phyloP scores from a whole-genome alignment of 2,329 filamentous ascomycete genomes.

The Lasiodiplodia citricola region DNA sequence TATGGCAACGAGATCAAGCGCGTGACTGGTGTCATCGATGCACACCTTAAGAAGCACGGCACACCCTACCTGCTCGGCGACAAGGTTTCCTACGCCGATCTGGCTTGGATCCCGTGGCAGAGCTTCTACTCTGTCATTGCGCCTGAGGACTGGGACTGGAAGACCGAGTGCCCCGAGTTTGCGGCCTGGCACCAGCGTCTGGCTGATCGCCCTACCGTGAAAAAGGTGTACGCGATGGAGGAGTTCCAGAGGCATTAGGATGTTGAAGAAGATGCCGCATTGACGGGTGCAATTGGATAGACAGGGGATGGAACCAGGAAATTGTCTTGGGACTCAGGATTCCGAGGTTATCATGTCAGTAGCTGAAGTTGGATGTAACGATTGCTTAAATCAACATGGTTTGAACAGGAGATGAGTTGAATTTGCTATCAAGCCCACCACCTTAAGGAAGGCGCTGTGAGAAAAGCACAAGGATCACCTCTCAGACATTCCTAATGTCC shows the following conservation, averaged over 20 bases:
- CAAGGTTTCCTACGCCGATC: slow-evolving; percentile 50
- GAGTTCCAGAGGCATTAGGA: neutral
- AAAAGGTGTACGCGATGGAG: neutral
- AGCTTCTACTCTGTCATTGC: slow-evolving; percentile 31
- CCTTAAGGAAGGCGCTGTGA: no score
- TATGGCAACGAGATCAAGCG: slow-evolving; percentile 53
- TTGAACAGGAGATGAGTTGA: no score
- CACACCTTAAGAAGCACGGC: slow-evolving; percentile 39
- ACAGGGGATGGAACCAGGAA: no score
- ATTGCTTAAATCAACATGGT: no score
- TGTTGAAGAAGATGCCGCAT: no score
- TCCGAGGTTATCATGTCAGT: no score
- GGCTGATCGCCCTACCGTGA: neutral
- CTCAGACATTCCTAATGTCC: no score
- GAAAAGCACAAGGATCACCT: no score
- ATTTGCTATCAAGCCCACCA: no score
- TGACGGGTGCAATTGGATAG: neutral
- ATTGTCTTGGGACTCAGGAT: no score
- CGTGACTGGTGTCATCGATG: slow-evolving; percentile 52
- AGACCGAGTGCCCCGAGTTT: slow-evolving; percentile 33
- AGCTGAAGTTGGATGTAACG: no score
- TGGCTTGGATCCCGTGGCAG: slow-evolving; percentile 48
- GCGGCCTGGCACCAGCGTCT: slow-evolving; percentile 13
- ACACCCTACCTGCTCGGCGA: slow-evolving; percentile 50
- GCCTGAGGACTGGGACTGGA: slow-evolving; percentile 37